Base-by-base conservation (phyloP, 768 basidiomycete genomes). In the Mycena galopus region DNA sequence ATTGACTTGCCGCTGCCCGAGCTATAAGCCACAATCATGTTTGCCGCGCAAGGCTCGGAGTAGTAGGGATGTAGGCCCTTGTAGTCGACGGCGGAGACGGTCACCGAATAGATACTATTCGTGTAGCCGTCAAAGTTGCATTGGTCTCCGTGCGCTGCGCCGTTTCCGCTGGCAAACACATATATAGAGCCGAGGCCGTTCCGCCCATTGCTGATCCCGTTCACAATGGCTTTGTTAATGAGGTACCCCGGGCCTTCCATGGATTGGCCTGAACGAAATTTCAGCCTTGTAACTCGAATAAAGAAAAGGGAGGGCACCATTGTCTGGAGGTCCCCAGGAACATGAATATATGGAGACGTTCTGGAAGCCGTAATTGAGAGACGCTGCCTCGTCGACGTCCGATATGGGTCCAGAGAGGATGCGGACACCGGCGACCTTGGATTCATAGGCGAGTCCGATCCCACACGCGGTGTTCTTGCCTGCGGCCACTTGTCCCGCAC, bases 111-210 rank as follows among this genome's bases (percentile, higher is more conserved):
- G 69, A 99, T 97, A 77, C 94, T 95, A 80, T 99, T 99, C 16
- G 98, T 99, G 81, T 99, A 99, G 9, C 98, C 98, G 76, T 99
- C 97, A 78, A 99, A 99, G 81, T 99, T 99, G 86, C 98, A 99
- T 81, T 99, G 97, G 79, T 99, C 98, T 21, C 94, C 95, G 65
- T 88, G 88, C 10, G 88, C 88, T 33, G 96, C 98, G 10, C 98
- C 98, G 79, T 99, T 99, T 0, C 98, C 98, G 65, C 95, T 96
- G 5, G 98, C 98, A 78, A 99, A 99, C 30, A 99, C 98, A 75
- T 94, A 99, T 72, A 99, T 87, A 35, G 94, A 96, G 1, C 98
- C 98, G 78, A 94, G 96, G 27, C 96, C 96, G 30, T 83, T 88
- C 55, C 98, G 90, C 2, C 98, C 98, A 37, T 94, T 92, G 81